Evolutionary conservation across 2,329 filamentous ascomycete species (phyloP).

Genomic region (Aspergillus sp.): DNA sequence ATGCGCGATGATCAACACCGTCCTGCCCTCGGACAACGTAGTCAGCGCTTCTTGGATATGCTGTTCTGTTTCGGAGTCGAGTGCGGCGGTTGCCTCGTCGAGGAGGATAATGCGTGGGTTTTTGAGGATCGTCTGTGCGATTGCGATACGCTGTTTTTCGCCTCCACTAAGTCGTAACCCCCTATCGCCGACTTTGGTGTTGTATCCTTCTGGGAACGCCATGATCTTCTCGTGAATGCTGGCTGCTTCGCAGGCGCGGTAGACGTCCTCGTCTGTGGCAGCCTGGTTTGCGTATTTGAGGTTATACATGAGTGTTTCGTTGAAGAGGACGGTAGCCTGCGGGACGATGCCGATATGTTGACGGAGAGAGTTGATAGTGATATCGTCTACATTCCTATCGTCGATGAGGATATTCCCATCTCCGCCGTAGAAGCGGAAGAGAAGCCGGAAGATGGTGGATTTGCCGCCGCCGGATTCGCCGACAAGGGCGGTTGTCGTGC

Average conservation of each 20-base stretch:
- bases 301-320: conserved; percentile 93
- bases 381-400: conserved; percentile 73
- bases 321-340: conserved; percentile 93
- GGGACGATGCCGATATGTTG: conserved; percentile 92
- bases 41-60: conserved; percentile 85
- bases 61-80: conserved; percentile 89
- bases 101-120: conserved; percentile 87
- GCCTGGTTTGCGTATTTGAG: conserved; percentile 80
- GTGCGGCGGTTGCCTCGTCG: conserved; percentile 85
- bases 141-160: conserved; percentile 90
- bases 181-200: conserved; percentile 86
- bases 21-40: conserved; percentile 77
- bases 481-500: conserved; percentile 91
- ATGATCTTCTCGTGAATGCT: conserved; percentile 92
- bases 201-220: conserved; percentile 80
- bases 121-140: conserved; percentile 88
- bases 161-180: conserved; percentile 82
- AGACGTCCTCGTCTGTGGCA: conserved; percentile 76
- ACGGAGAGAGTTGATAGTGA: conserved; percentile 91
- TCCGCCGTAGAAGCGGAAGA: conserved; percentile 94
- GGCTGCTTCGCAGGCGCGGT: conserved; percentile 74
- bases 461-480: conserved; percentile 97
- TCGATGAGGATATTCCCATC: conserved; percentile 78
- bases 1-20: conserved; percentile 92
- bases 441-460: conserved; percentile 89